phyloP scores from a whole-genome alignment of 2,329 filamentous ascomycete species.

The Colletotrichum tamarilloi region DNA sequence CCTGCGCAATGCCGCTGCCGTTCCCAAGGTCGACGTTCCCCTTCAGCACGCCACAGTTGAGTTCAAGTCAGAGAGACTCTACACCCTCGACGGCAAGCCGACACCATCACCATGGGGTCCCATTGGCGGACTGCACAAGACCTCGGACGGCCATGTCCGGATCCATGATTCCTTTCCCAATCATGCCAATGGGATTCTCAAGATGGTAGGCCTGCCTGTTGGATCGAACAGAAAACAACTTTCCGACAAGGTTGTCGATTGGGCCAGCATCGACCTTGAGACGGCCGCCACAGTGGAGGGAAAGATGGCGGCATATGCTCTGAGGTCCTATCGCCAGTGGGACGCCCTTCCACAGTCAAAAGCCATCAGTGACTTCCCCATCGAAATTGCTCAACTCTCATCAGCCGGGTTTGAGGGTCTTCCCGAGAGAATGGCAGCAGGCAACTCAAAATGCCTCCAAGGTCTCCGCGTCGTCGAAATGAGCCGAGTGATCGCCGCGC shows the following conservation, averaged over 20 bases:
- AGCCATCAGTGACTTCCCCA: slow-evolving; percentile 57
- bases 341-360: slow-evolving; percentile 58
- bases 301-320: slow-evolving; percentile 57
- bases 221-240: slow-evolving; percentile 42
- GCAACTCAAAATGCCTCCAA: slow-evolving; percentile 45
- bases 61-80: slow-evolving; percentile 64
- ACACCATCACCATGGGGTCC: slow-evolving; percentile 49
- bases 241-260: slow-evolving; percentile 36
- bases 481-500: slow-evolving; percentile 48
- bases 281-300: slow-evolving; percentile 50
- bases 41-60: slow-evolving; percentile 60
- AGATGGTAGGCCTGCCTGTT: slow-evolving; percentile 52
- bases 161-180: slow-evolving; percentile 66
- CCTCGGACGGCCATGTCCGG: slow-evolving; percentile 62
- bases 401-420: slow-evolving; percentile 25
- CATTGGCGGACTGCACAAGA: slow-evolving; percentile 63
- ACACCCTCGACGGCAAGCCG: slow-evolving; percentile 53
- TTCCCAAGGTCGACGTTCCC: slow-evolving; percentile 55
- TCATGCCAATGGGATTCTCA: slow-evolving; percentile 56
- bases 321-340: slow-evolving; percentile 63
- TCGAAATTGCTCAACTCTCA: slow-evolving; percentile 51
- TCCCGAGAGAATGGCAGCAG: slow-evolving; percentile 46
- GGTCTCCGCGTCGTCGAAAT: slow-evolving; percentile 49
- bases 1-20: slow-evolving; percentile 40
- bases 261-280: slow-evolving; percentile 61